Base-by-base conservation (phyloP, 768 basidiomycete species). In the Pleurotus djamor region DNA sequence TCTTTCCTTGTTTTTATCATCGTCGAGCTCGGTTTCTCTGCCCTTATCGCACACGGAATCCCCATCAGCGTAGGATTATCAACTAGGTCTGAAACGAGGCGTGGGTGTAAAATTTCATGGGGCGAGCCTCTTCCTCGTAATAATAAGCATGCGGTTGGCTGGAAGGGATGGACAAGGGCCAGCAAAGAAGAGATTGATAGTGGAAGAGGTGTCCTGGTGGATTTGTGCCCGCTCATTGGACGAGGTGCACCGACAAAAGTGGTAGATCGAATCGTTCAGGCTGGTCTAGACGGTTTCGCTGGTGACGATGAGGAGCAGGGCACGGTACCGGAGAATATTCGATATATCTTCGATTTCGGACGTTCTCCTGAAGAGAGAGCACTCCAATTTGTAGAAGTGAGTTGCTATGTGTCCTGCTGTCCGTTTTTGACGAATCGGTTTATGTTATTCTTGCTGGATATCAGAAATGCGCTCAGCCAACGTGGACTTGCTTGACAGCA, bases 281-380 rank as follows among this genome's bases (percentile, higher is more conserved):
- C 37, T 17, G 37, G 41, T 43, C 28, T 41, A 17, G 41, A 44
- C 54, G 54, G 8, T 56, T 37, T 38, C 36, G 17, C 12, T 28
- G 34, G 28, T 32, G 49, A 35, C 5, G 49, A 50, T 9, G n/a
- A 41, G 14, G 14, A 16, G 33, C 36, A 44, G 36, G 37, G 41
- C 13, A 44, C 21, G 33, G 14, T 9, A 8, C 33, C 41, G 32
- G 33, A n/a, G 54, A 32, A 12, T n/a, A 56, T 44, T 44, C 54
- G 54, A 21, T 56, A 56, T 56, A 38, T 56, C 28, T 56, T 56
- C 41, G 13, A 56, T 43, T 56, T 56, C 44, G 54, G 54, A n/a
- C 14, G 16, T 56, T 56, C 54, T 43, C 16, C 17, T 56, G 41
- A 33, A 17, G 52, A 44, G 45, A 47, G 17, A 17, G 45, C 14